phyloP scores from a whole-genome alignment of 345 rosid genomes.

The Aegle marmelos region DNA sequence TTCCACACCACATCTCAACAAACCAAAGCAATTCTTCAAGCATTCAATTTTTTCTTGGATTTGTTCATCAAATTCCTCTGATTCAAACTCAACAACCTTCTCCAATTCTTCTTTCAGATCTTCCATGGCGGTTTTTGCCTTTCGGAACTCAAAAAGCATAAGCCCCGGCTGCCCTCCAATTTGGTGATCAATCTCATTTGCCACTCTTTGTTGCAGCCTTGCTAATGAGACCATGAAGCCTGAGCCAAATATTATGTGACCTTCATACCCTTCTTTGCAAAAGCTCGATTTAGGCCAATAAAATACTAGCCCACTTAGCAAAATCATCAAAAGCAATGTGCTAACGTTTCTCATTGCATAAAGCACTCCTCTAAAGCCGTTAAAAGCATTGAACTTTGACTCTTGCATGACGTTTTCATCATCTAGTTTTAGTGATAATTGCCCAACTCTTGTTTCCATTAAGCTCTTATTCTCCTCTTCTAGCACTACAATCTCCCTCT shows the following conservation, averaged over 20 bases:
- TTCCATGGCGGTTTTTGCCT: conserved; percentile 58
- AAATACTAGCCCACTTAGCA: conserved; percentile 62
- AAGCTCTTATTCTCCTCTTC: conserved; percentile 45
- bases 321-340: conserved; percentile 55
- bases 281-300: conserved; percentile 39
- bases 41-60: conserved; percentile 52
- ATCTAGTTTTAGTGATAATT: conserved; percentile 28
- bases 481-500: conserved; percentile 37
- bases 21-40: conserved; percentile 56
- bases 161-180: conserved; percentile 42
- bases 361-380: conserved; percentile 79
- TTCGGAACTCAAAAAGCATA: conserved; percentile 55
- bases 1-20: conserved; percentile 68
- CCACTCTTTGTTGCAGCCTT: conserved; percentile 59
- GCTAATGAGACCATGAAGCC: conserved; percentile 52
- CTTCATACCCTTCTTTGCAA: conserved; percentile 20
- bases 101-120: conserved; percentile 61
- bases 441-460: conserved; percentile 31
- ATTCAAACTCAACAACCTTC: conserved; percentile 31
- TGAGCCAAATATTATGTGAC: conserved; percentile 34
- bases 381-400: conserved; percentile 58
- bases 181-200: conserved; percentile 40
- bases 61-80: not conserved
- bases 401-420: conserved; percentile 27
- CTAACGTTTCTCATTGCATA: conserved; percentile 71